Evolutionary conservation across 2,329 filamentous ascomycete species (phyloP).

Genomic region (Alternaria postmessia): DNA sequence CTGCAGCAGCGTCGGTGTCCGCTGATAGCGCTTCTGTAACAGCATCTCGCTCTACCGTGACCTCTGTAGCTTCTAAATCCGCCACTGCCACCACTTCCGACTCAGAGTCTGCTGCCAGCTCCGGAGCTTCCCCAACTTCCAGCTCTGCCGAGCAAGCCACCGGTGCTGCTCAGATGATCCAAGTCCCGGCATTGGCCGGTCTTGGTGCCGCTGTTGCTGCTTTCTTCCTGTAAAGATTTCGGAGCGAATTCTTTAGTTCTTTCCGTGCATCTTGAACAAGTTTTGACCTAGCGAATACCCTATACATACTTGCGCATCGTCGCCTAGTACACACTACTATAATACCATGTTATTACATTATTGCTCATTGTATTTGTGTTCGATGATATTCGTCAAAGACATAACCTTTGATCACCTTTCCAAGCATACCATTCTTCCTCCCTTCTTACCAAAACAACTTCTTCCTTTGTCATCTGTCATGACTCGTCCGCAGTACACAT

Average conservation of each 20-base stretch:
- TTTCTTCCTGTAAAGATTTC: conserved; percentile 29
- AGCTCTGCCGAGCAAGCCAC: conserved; percentile 5
- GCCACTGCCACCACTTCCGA: background rate
- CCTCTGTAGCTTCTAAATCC: conserved; percentile 3
- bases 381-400: background rate
- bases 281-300: background rate
- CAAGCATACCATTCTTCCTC: conserved; percentile 32
- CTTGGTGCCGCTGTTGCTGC: conserved; percentile 39
- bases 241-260: background rate
- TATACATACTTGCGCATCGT: background rate
- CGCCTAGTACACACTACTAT: background rate
- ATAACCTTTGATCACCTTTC: no score
- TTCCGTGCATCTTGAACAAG: background rate
- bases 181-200: conserved; percentile 37
- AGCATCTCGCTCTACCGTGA: conserved; percentile 7
- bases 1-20: conserved; percentile 29
- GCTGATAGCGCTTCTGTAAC: conserved; percentile 17
- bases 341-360: background rate
- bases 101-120: conserved; percentile 6
- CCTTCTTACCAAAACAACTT: conserved; percentile 42
- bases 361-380: background rate
- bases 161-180: conserved; percentile 20
- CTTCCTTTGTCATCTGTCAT: conserved; percentile 16
- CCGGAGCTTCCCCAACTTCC: conserved; percentile 2
- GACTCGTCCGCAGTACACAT: conserved; percentile 33